Base-by-base conservation (phyloP, 164 flowering plant species). In the Vitis riparia region DNA sequence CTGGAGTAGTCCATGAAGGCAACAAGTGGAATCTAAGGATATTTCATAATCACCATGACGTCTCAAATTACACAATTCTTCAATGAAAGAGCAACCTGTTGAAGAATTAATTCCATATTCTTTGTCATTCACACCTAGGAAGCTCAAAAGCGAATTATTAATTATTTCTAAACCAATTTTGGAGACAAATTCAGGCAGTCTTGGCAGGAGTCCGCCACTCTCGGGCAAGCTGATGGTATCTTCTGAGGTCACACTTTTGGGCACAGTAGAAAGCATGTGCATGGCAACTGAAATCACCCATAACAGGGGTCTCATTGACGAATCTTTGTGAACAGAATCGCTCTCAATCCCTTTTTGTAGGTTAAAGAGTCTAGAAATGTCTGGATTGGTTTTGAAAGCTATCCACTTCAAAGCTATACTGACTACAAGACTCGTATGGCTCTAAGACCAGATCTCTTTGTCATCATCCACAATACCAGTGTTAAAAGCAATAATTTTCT, bases 131-230 rank as follows among this genome's bases (percentile, higher is more conserved):
- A 59, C 58, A 59, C 51, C 81, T 19, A 75, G 63, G 70, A 82
- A 71, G 69, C 81, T 73, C 48, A 89, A 69, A 76, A 79, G 72
- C 55, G 81, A 80, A 69, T 80, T 85, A 64, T 77, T 90, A 30
- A 88, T 76, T 56, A 95, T 74, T 66, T 75, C 81, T 67, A 87
- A 80, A 59, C 93, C 93, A 78, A 91, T 72, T 71, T 77, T 84
- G 7, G 89, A 88, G 63, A 91, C 91, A 84, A 89, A 89, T 47
- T 90, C 90, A 1, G 93, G 93, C 68, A 91, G 75, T 89, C 90
- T 81, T 50, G 88, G 87, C 37, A 86, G 60, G 64, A 3, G 62
- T 56, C 62, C 67, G 50, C 71, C 76, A 51, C 65, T 67, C 61
- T 50, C 77, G 16, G 32, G 63, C 29, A 63, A 67, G 61, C 47